Evolutionary conservation across 1,284 basidiomycete genomes (phyloP), one percentile per base, ranked within the genome.

Genomic region (Fomitopsis pinicola): DNA sequence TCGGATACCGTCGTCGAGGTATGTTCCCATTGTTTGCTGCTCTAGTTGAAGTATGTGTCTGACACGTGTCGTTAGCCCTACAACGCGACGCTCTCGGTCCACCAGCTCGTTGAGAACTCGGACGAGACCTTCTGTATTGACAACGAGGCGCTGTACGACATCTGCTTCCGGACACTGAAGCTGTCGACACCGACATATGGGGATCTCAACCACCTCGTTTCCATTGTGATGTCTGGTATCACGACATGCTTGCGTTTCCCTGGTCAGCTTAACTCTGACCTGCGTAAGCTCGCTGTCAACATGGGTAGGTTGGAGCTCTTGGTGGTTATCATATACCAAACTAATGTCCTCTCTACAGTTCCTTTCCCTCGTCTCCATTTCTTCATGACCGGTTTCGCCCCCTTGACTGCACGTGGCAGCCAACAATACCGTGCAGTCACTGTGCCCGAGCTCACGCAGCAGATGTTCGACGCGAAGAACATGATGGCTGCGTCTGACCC

Each of bases 401-500:
- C 96, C 42, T 80, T 98, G 63, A 97, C 96, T 62, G 93, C 96
- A 38, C 89, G 94, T 46, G 94, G 94, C 64, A 95, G 92, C 75
- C 91, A 94, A 71, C 91, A 94, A 72, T 97, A 94, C 84, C 92
- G 95, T 66, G 95, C 95, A 40, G 94, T 97, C 72, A 92, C 93
- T 61, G 95, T 98, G 48, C 93, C 96, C 36, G 96, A 98, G 80
- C 86, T 98, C 66, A 97, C 96, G 10, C 91, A 94, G 76, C 96
- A 98, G 75, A 98, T 98, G 95, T 98, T 98, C 77, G 96, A 97
- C 73, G 92, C 94, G 54, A 95, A 95, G 86, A 97, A 97, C 88
- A 95, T 96, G 94, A 96, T 96, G 94, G 94, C 94, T 71, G 96
- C 96, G 36, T 94, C 91, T 33, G 96, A 98, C 79, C 94, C 94